Percentiles rank a stretch among this genome's conserved stretches.
These are phyloP conservation scores for Pythium rishiriense DNA, from an alignment of 352 stramenopile species.

Conservation along the genomic window DNA sequence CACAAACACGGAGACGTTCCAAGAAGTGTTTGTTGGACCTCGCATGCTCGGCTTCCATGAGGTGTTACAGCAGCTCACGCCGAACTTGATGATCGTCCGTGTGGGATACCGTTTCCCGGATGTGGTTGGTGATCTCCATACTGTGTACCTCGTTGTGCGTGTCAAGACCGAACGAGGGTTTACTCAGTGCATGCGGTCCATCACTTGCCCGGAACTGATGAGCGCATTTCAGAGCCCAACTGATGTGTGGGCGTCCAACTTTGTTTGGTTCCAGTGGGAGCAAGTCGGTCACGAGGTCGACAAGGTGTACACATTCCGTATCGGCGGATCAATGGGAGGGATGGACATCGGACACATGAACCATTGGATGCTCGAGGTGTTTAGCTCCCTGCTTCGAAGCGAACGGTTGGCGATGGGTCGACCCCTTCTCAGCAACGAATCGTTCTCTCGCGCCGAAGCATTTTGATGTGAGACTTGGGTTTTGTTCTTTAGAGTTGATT, in stretches of 20 bases:
- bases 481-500: no score
- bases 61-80: not conserved
- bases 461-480: no score
- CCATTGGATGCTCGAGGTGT: not conserved
- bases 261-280: not conserved
- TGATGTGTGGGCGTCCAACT: conserved; percentile 1
- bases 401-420: not conserved
- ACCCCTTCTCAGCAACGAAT: not conserved
- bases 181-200: not conserved
- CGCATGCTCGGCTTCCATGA: not conserved
- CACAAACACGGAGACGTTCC: not conserved
- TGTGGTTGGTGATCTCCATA: not conserved
- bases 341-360: not conserved
- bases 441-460: no score
- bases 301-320: not conserved
- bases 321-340: not conserved
- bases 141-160: not conserved
- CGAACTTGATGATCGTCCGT: not conserved
- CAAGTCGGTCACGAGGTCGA: not conserved
- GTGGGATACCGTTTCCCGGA: not conserved
- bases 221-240: not conserved
- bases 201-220: not conserved
- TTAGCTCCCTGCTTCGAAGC: not conserved
- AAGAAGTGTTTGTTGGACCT: not conserved
- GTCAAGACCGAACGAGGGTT: not conserved